phyloP scores from a whole-genome alignment of 2,329 filamentous ascomycete genomes.

The Cladophialophora chaetospira region DNA sequence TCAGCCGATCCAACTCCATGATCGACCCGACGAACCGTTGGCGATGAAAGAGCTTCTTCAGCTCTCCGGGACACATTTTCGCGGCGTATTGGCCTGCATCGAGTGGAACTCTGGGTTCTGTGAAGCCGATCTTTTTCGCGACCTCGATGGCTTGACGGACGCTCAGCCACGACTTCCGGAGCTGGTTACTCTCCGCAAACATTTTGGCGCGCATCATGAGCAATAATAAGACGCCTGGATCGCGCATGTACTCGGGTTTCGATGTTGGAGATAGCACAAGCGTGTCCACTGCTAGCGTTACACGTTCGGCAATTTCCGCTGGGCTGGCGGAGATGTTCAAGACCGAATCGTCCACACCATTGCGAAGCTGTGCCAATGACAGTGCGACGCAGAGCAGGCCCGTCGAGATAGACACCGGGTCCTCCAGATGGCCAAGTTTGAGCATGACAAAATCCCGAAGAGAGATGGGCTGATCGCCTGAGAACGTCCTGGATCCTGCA shows the following conservation, averaged over 20 bases:
- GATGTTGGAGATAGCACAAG: constrained; percentile 24
- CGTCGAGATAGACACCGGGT: constrained; percentile 23
- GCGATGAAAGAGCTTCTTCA: constrained; percentile 20
- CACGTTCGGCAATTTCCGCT: constrained; percentile 22
- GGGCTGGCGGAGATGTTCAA: constrained; percentile 24
- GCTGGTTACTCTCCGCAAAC: constrained; percentile 29
- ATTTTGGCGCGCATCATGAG: constrained; percentile 31
- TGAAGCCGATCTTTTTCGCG: constrained; percentile 24
- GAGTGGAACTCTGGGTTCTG: constrained; percentile 6
- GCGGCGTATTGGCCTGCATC: constrained; percentile 3
- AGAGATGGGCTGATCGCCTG: constrained; percentile 1
- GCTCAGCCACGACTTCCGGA: constrained; percentile 31
- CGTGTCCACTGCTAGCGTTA: constrained; percentile 29
- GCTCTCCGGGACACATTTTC: constrained; percentile 4
- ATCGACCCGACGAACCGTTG: constrained; percentile 30
- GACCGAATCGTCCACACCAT: constrained; percentile 27
- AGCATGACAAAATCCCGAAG: constrained; percentile 28
- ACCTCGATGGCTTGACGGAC: constrained; percentile 22
- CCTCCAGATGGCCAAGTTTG: constrained; percentile 19
- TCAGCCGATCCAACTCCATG: constrained; percentile 29
- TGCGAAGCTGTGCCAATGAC: constrained; percentile 26
- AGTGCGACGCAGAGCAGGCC: constrained; percentile 30
- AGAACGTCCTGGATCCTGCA: not conserved
- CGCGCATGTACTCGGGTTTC: constrained; percentile 16
- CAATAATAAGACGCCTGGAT: constrained; percentile 23